Base-by-base conservation (phyloP, 2,329 filamentous ascomycete species). In the Microcera coccophila region DNA sequence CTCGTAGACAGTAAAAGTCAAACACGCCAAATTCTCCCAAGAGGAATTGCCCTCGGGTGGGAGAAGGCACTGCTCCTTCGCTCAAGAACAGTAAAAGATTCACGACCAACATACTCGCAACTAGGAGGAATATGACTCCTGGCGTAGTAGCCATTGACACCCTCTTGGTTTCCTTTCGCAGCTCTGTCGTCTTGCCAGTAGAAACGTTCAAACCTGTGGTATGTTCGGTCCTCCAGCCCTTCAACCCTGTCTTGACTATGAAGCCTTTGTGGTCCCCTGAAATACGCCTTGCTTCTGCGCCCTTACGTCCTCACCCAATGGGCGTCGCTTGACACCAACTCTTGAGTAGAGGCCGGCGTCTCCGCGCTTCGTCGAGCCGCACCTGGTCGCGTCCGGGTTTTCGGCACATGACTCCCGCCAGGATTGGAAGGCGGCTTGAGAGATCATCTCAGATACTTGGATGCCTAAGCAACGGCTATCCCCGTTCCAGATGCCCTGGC, bases 401-500 rank as follows among this genome's bases (percentile, higher is more conserved):
- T 36, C 5, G 19, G 17, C 35, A 16, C 15, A 3, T 29, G 21
- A 14, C 36, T 26, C 22, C 36, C 4, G 2, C 5, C 26, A 3
- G 36, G 28, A 18, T 19, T 38, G 20, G 36, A 29, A 9, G 36
- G 36, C 22, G 36, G 35, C 15, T 20, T 36, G 35, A 36, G 7
- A 7, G 35, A 37, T 37, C 16, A 20, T 14, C 20, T 21, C 2
- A 20, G 20, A 15, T 20, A 20, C 20, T 28, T 37, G 28, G 18
- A 28, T 10, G 20, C 29, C n/a, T 34, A 19, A 14, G 31, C 39
- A 5, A 33, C 32, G 9, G 22, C 24, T 11, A 24, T 33, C 4
- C 4, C 17, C 17, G 26, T 14, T 19, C 36, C 8, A n/a, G n/a
- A n/a, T 14, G 38, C 47, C 42, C 38, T 52, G 15, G 44, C 41